Conservation (phyloP, 73 alveolate species). For the Symbiodinium pilosum region DNA sequence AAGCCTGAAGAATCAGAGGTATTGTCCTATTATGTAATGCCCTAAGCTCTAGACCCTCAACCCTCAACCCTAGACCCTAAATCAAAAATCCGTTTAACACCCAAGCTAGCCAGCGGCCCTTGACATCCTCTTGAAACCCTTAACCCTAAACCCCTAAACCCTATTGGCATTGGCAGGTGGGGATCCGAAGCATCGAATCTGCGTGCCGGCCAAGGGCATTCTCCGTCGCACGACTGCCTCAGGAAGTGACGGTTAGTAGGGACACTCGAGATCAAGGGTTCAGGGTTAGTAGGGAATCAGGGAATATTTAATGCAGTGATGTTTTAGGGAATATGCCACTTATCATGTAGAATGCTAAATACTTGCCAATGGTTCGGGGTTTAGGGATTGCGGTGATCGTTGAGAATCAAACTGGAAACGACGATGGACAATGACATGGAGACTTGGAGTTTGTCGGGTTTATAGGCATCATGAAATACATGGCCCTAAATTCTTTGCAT, state of each 20-base stretch:
- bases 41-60: background rate
- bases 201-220: conserved; percentile 60
- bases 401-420: too few relatives aligned
- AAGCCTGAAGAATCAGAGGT: too few relatives aligned
- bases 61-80: background rate
- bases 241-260: background rate
- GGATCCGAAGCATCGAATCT: conserved; percentile 68
- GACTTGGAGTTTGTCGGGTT: too few relatives aligned
- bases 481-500: too few relatives aligned
- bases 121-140: too few relatives aligned
- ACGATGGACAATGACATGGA: too few relatives aligned
- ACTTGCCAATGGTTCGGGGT: background rate
- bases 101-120: too few relatives aligned
- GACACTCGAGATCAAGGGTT: background rate
- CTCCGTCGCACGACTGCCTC: background rate
- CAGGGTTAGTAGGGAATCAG: background rate
- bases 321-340: background rate
- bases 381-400: background rate
- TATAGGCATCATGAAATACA: too few relatives aligned
- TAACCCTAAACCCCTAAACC: background rate
- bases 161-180: background rate
- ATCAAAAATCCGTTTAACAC: background rate
- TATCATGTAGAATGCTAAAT: too few relatives aligned
- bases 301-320: background rate
- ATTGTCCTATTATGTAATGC: too few relatives aligned